phyloP scores from a whole-genome alignment of 768 basidiomycete species.

The Harrya chromipes region DNA sequence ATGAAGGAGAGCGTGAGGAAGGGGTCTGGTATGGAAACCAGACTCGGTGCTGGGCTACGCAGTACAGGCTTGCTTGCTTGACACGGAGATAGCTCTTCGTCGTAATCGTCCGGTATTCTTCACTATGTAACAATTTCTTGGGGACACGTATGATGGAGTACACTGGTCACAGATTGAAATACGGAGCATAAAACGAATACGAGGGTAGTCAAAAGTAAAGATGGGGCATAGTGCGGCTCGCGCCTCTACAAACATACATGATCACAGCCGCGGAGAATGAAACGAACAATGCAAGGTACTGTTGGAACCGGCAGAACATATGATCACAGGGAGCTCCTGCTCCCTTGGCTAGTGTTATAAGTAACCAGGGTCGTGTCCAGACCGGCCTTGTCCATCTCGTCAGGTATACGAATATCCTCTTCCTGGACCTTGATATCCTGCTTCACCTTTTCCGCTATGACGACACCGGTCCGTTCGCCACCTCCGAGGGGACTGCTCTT shows the following conservation, averaged over 20 bases:
- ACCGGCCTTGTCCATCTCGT: slow-evolving; percentile 33
- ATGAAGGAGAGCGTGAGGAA: slow-evolving; percentile 35
- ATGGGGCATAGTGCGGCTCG: no score
- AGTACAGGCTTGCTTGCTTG: slow-evolving; percentile 3
- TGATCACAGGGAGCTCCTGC: not conserved
- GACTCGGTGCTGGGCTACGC: slow-evolving; percentile 19
- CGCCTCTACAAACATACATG: no score
- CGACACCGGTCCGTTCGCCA: slow-evolving; percentile 39
- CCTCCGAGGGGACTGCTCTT: slow-evolving; percentile 71
- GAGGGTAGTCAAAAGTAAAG: no score
- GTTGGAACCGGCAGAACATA: not conserved
- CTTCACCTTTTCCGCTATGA: slow-evolving; percentile 50
- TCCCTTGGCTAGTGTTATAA: slow-evolving; percentile 17
- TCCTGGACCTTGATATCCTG: slow-evolving; percentile 27
- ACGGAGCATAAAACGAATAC: no score
- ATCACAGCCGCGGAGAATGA: no score
- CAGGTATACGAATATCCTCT: slow-evolving; percentile 32
- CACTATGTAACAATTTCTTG: no score
- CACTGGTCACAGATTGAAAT: no score
- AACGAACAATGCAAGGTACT: no score
- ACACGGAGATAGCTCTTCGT: not conserved
- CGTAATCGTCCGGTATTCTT: not conserved
- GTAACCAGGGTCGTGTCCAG: slow-evolving; percentile 29
- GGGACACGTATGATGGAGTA: no score
- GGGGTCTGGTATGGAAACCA: slow-evolving; percentile 50